Evolutionary conservation across 2,329 filamentous ascomycete genomes (phyloP).

Genomic region (Truncatella angustata): DNA sequence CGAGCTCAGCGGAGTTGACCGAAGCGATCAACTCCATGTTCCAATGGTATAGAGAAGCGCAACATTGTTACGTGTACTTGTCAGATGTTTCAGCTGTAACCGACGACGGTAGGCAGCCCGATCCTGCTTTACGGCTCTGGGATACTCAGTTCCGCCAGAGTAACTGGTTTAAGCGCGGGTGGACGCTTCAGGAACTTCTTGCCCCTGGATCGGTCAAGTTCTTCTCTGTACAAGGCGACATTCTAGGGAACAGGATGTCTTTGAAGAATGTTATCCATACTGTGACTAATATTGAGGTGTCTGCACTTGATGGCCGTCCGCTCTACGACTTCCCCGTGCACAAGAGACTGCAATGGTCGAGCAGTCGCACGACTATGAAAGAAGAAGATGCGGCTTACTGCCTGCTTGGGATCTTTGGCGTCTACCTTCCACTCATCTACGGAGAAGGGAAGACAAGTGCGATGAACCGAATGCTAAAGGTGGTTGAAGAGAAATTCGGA

Average conservation of each 20-base stretch:
- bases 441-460: no score
- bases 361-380: not conserved
- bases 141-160: not conserved
- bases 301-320: not conserved
- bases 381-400: conserved; percentile 33
- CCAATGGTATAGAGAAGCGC: conserved; percentile 15
- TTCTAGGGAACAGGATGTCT: not conserved
- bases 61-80: conserved; percentile 18
- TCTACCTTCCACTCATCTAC: no score
- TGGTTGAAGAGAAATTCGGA: no score
- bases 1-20: conserved; percentile 14
- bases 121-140: no score
- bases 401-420: no score
- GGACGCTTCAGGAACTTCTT: conserved; percentile 1
- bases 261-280: not conserved
- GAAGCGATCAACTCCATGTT: conserved; percentile 21
- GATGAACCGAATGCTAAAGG: no score
- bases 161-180: conserved; percentile 1
- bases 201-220: not conserved
- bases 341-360: not conserved
- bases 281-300: not conserved
- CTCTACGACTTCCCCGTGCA: not conserved
- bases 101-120: no score
- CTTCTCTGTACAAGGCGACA: not conserved
- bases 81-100: conserved; percentile 9